Evolutionary conservation across 1,284 basidiomycete genomes (phyloP).

Genomic region (Ganoderma leucocontextum): DNA sequence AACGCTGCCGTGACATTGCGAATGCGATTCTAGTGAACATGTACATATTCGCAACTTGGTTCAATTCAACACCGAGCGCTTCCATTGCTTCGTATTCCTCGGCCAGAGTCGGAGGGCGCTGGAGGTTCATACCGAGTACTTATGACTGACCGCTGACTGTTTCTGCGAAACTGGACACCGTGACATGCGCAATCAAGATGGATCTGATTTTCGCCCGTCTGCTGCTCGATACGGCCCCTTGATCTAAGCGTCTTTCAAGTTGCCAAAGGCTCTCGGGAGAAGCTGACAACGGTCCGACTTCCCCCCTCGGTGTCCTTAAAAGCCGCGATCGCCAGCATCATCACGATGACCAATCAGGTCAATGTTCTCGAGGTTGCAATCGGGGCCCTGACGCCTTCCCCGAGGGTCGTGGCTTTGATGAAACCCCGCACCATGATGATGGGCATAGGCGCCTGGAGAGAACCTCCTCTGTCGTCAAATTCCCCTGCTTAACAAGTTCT

Average conservation of each 20-base stretch:
- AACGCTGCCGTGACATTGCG: not conserved
- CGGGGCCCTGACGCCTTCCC: slow-evolving; percentile 1
- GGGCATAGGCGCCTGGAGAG: not conserved
- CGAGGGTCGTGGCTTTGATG: slow-evolving; percentile 2
- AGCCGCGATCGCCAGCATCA: slow-evolving; percentile 2
- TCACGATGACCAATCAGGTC: not conserved
- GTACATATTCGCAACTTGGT: not conserved
- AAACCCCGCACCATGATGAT: not conserved
- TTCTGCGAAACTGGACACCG: not conserved
- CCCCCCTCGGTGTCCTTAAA: slow-evolving; percentile 1
- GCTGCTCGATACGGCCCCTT: not conserved
- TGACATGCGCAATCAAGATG: slow-evolving; percentile 16
- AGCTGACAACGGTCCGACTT: not conserved
- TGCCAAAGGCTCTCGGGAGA: slow-evolving; percentile 10
- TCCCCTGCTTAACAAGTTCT: not conserved
- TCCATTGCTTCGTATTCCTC: not conserved
- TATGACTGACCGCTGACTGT: not conserved
- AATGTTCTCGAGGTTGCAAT: slow-evolving; percentile 2
- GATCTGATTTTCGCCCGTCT: slow-evolving; percentile 14
- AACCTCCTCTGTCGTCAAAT: not conserved
- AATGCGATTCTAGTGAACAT: not conserved
- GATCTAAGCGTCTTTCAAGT: not conserved
- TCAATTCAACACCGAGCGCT: not conserved
- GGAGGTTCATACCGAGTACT: not conserved
- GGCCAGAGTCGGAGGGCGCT: not conserved